phyloP scores from a whole-genome alignment of 2,329 filamentous ascomycete genomes.

The Zelopaecilomyces penicillatus region DNA sequence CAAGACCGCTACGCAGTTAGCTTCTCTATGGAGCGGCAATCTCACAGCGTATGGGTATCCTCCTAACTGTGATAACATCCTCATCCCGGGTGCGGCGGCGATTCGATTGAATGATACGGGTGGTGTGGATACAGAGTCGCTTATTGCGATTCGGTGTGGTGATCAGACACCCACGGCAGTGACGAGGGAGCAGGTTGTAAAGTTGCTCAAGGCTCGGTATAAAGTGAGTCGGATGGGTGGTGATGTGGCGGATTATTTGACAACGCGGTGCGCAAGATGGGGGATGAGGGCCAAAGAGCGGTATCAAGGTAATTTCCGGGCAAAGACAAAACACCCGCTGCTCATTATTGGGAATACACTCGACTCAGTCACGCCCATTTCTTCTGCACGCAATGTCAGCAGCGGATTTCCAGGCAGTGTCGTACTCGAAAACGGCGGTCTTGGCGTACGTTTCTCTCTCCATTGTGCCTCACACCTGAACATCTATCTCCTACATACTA shows the following conservation, averaged over 20 bases:
- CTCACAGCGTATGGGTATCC: not conserved
- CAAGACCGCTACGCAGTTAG: slow-evolving; percentile 6
- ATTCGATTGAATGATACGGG: too few species aligned
- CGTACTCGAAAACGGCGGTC: slow-evolving; percentile 26
- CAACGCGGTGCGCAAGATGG: not conserved
- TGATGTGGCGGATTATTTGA: not conserved
- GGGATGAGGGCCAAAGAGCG: slow-evolving; percentile 23
- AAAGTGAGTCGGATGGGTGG: not conserved
- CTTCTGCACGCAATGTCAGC: slow-evolving; percentile 12
- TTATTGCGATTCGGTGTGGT: not conserved
- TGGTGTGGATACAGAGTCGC: not conserved
- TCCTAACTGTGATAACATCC: too few species aligned
- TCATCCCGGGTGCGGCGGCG: not conserved
- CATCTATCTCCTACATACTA: too few species aligned
- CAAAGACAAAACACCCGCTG: slow-evolving; percentile 24
- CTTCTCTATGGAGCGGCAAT: slow-evolving; percentile 8
- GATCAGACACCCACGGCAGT: not conserved
- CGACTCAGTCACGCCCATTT: slow-evolving; percentile 29
- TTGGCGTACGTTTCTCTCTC: slow-evolving; percentile 41
- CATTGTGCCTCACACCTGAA: too few species aligned
- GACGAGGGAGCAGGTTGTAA: not conserved
- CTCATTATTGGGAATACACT: slow-evolving; percentile 30
- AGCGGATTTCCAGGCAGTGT: slow-evolving; percentile 31
- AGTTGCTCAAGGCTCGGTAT: not conserved
- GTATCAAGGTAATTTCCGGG: slow-evolving; percentile 23